phyloP scores from a whole-genome alignment of 306 rosid species.

The Albizia julibrissin region DNA sequence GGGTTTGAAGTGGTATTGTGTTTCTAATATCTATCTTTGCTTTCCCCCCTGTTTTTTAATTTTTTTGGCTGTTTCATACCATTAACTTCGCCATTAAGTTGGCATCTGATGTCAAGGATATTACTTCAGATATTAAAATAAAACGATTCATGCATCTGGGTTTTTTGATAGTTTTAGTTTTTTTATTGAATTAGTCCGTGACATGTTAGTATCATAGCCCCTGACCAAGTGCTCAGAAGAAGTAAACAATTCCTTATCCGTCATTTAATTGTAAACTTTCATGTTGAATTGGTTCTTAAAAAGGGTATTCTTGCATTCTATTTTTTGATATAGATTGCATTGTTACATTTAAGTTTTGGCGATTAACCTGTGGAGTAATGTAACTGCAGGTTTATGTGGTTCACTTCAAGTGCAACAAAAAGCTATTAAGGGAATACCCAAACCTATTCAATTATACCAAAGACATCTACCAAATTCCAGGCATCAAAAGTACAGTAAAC shows the following conservation, averaged over 20 bases:
- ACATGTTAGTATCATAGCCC: neutral
- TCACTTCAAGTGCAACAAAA: constrained; percentile 98
- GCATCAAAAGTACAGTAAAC: constrained; percentile 71
- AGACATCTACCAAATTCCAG: constrained; percentile 83
- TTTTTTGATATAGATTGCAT: constrained; percentile 16
- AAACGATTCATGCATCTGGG: neutral
- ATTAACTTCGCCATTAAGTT: neutral
- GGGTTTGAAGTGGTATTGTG: neutral
- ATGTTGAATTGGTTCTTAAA: neutral
- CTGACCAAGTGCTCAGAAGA: neutral
- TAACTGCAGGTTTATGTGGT: constrained; percentile 79
- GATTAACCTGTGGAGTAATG: neutral
- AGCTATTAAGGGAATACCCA: constrained; percentile 68
- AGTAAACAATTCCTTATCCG: neutral
- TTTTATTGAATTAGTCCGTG: neutral
- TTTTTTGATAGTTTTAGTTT: neutral
- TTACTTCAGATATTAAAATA: neutral
- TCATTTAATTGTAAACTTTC: neutral
- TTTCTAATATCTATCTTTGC: neutral
- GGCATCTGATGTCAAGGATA: constrained; percentile 1
- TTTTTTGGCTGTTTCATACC: neutral
- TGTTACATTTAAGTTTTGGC: constrained; percentile 2
- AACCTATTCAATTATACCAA: constrained; percentile 84
- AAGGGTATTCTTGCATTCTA: constrained; percentile 1
- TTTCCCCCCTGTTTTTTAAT: neutral